Evolutionary conservation across 2,329 filamentous ascomycete genomes (phyloP).

Genomic region (Claviceps sp.): DNA sequence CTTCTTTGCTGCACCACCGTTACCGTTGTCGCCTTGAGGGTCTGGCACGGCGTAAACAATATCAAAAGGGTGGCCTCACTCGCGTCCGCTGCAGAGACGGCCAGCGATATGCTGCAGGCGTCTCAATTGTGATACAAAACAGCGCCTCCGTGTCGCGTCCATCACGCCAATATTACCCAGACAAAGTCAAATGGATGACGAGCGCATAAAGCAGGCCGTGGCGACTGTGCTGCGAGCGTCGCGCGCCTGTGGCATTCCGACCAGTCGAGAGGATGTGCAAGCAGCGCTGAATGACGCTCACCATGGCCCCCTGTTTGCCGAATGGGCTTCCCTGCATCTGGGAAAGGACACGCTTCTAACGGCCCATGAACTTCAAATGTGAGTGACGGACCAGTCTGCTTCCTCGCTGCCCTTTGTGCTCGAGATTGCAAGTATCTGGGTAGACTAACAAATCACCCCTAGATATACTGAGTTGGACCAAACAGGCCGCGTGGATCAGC

Average conservation of each 20-base stretch:
- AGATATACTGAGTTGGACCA: conserved; percentile 38
- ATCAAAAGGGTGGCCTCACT: background rate
- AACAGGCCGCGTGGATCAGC: conserved; percentile 32
- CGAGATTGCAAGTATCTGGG: background rate
- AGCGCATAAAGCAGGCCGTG: conserved; percentile 17
- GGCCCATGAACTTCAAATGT: conserved; percentile 41
- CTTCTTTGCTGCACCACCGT: background rate
- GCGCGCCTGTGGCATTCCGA: conserved; percentile 18
- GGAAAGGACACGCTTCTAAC: conserved; percentile 38
- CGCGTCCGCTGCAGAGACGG: conserved; percentile 1
- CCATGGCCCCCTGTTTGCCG: conserved; percentile 23
- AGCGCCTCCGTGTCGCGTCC: background rate
- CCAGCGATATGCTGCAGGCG: background rate
- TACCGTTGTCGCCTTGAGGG: background rate
- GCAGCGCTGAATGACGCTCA: conserved; percentile 22
- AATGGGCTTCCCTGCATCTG: conserved; percentile 38
- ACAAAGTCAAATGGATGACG: conserved; percentile 12
- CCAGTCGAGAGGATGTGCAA: conserved; percentile 23
- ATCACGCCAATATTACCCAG: background rate
- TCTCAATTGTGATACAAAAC: conserved; percentile 1
- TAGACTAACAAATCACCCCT: background rate
- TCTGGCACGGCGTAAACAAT: background rate
- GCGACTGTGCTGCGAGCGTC: conserved; percentile 20
- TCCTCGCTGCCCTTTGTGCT: background rate
- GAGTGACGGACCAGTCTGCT: background rate